Evolutionary conservation across 2,329 filamentous ascomycete genomes (phyloP), one percentile per base, ranked within the genome.

Genomic region (Alternaria angustiovoidea): DNA sequence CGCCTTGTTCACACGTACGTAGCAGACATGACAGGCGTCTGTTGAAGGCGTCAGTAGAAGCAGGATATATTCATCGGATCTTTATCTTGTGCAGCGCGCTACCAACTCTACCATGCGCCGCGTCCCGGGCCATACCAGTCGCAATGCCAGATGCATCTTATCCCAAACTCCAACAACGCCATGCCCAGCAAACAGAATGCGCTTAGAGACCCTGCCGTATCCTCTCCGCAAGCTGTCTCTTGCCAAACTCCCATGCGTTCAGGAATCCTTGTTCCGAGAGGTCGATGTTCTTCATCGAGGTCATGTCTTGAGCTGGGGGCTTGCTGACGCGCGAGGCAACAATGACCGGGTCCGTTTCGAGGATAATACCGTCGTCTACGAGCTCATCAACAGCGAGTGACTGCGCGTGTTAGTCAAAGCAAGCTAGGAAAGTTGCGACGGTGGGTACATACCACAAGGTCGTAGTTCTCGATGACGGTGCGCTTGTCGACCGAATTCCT

Each of bases 381-480:
- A 80, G 69, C 81, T 99, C 95, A 80, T 99, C 95, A 66, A 99
- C 92, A 44, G 94, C 92, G 54, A 99, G 88, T 14, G 93, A 91
- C 64, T 97, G 91, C 24, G 94, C 85, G 78, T 95, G 93, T 86
- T 95, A 75, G 73, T 96, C 18, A 48, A 14, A 14, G 42, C 22
- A 20, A 22, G n/a, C 16, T 39, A 69, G 8, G 20, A 20, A 16
- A 20, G 30, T 18, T 7, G 20, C 32, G 14, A 2, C 46, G 36
- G 1, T 30, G 24, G 20, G 20, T 22, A 30, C 76, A 34, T 72
- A 78, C 75, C 63, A 97, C 92, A 22, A 98, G 87, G 80, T 98
- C 95, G 84, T 98, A 99, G 86, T 98, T 98, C 82, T 99, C 95
- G 75, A 98, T 90, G 68, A 98, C 93, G 59, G 95, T 98, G 69